These are phyloP conservation scores for Arthrobotrys sinensis DNA, from an alignment of 2,329 filamentous ascomycete genomes.

Conservation along the genomic window DNA sequence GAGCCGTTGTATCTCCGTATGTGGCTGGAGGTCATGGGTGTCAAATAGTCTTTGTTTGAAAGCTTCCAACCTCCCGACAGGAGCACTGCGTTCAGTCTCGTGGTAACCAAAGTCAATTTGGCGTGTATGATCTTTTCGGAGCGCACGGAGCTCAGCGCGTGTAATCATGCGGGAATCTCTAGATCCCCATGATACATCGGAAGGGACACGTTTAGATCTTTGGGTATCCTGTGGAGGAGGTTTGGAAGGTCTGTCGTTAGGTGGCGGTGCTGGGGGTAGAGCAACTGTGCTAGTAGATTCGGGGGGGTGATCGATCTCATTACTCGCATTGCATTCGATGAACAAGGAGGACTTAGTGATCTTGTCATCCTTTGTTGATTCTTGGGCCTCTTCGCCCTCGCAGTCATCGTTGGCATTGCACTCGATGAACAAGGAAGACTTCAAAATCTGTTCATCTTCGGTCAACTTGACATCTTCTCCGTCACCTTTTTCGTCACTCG, in stretches of 20 bases:
- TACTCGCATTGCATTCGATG: neutral
- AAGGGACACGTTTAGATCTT: neutral
- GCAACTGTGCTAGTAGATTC: no score
- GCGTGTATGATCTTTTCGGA: neutral
- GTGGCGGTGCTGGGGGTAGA: neutral
- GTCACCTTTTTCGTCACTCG: neutral
- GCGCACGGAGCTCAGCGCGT: conserved; percentile 1
- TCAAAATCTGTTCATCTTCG: neutral
- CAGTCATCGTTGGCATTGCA: neutral
- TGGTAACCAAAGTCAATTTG: neutral
- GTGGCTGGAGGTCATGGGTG: neutral
- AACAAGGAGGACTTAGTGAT: neutral
- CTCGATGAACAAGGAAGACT: neutral
- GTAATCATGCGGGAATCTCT: neutral
- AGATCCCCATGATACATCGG: neutral
- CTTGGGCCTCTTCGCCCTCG: neutral
- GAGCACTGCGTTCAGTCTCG: neutral
- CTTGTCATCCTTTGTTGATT: neutral
- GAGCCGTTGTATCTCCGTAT: neutral
- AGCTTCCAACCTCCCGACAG: neutral
- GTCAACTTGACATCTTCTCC: neutral
- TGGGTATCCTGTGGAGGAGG: neutral
- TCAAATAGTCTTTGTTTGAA: neutral
- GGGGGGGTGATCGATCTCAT: neutral
- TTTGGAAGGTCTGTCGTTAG: neutral